A percentile compares a stretch with the other conserved stretches of the same genome.
phyloP scores from a whole-genome alignment of 192 early-diverging fungal species.

The Coemansia sp. region DNA sequence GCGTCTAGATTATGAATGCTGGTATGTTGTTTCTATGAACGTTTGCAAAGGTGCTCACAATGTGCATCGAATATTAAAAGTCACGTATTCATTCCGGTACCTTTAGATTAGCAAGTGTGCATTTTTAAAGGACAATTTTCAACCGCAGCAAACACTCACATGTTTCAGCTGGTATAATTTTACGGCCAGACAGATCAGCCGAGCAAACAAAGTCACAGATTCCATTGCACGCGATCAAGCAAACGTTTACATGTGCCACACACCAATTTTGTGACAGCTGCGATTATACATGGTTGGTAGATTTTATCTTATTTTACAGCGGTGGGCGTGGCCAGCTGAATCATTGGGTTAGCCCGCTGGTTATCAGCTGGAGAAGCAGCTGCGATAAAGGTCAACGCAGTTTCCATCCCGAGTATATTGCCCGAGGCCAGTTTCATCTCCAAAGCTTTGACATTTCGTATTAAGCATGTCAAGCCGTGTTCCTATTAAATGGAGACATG shows the following conservation, averaged over 20 bases:
- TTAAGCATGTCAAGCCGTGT: background rate
- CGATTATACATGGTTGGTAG: background rate
- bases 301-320: background rate
- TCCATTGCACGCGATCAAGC: background rate
- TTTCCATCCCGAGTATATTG: background rate
- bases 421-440: background rate
- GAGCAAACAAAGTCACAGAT: background rate
- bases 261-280: background rate
- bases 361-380: background rate
- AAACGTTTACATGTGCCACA: conserved; percentile 1
- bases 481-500: background rate
- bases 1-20: conserved; percentile 4
- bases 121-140: background rate
- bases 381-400: conserved; percentile 1
- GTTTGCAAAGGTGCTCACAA: background rate
- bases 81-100: background rate
- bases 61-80: background rate
- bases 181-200: background rate
- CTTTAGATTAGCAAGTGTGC: background rate
- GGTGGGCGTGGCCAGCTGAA: background rate
- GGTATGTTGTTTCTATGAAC: too few species aligned
- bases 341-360: background rate
- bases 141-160: background rate
- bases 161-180: conserved; percentile 5
- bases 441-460: background rate